Evolutionary conservation across 768 basidiomycete genomes (phyloP), one percentile per base, ranked within the genome.

Genomic region (Cubamyces sp.): DNA sequence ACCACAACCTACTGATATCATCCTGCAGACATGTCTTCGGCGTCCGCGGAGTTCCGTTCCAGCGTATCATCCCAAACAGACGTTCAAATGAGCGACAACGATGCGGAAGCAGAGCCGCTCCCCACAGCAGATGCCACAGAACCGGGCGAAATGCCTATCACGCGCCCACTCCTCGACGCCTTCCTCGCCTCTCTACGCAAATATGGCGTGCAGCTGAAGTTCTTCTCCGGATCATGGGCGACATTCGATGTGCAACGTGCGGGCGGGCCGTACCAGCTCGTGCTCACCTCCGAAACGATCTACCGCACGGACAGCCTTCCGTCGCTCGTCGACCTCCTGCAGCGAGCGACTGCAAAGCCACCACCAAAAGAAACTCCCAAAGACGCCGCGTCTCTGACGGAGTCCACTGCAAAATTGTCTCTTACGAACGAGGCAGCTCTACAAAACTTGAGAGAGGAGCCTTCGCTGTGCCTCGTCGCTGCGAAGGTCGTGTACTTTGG

Each of bases 401-500:
- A 58, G 8, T 52, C 62, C 3, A 48, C 60, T 1, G 30, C 60
- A 28, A 23, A 37, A 41, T 28, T 68, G 41, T 30, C 46, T 23
- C 11, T 64, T 25, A 37, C 60, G 14, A 49, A 58, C 26, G 23
- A 34, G 30, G 51, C 65, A 19, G 30, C 47, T 7, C 26, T 48
- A 9, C 40, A 6, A 15, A 3, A 26, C 8, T 51, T 64, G 8
- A 48, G 46, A 9, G 18, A 19, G 4, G 55, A 48, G 16, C 40
- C 62, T 16, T 74, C 72, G 64, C 47, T 80, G 6, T 92, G 89
- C 66, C 83, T 97, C 9, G 89, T 97, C 3, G 95, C 94, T 2
- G 92, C 91, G 1, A 98, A 98, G 74, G 82, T 94, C 15, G 74
- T 98, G 19, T 98, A 98, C 72, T 98, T 98, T 73, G 96, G 96